Evolutionary conservation across 495 filamentous ascomycete genomes (phyloP), one percentile per base, ranked within the genome.

Genomic region (Penicillium steckii): DNA sequence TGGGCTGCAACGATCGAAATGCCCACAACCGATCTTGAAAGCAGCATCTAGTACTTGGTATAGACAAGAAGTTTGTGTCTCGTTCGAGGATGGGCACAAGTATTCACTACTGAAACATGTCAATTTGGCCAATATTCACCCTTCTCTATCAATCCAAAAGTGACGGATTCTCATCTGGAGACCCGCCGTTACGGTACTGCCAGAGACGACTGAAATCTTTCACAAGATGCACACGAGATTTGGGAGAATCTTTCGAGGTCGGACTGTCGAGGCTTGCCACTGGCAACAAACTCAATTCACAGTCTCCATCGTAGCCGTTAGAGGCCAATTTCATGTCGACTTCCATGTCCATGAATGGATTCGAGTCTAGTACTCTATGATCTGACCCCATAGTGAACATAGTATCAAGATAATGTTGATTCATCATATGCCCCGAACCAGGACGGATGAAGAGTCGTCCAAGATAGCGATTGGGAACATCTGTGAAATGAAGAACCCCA

Each of bases 351-450:
- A 75, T 70, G 49, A 75, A 75, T 0, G 44, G 48, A 44, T 73
- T 71, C 0, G 57, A 53, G 1, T 68, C 64, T 4, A 63, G 59
- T 4, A 66, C 60, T 37, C 26, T 61, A 13, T 17, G 30, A 29
- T 66, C 67, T 18, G 61, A 51, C 0, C 65, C 67, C 7, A 75
- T 57, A 3, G 70, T 62, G 43, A 96, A 96, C 86, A 95, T 93
- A n/a, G 65, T 71, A 47, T 87, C 82, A 0, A 95, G 70, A 44
- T 94, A 96, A 60, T 96, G 91, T 72, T 90, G 86, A 46, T 81
- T 84, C 50, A 96, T 76, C 53, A 88, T 73, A 62, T 96, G 91
- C 0, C 91, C 91, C 1, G 78, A 69, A 1, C 78, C 82, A 3
- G 73, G 71, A 1, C 84, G 79, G n/a, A 81, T 75, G 51, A 95